Evolutionary conservation across 768 basidiomycete species (phyloP).

Genomic region (Sarcodon sp.): DNA sequence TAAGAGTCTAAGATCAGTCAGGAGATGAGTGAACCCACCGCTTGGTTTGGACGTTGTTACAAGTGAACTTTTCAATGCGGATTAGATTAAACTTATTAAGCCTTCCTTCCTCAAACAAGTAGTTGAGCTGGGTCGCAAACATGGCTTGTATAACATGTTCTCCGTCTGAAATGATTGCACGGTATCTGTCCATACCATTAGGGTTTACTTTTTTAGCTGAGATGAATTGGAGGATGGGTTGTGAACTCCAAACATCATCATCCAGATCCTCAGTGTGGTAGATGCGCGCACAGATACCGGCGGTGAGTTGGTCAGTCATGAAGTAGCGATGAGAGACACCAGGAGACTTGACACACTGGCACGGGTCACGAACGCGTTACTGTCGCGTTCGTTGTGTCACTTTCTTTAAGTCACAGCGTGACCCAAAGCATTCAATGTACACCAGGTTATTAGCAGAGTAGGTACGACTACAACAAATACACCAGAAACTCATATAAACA

Average conservation of each 20-base stretch:
- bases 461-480: not conserved
- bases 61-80: constrained; percentile 61
- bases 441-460: not conserved
- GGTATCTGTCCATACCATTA: constrained; percentile 40
- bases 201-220: constrained; percentile 66
- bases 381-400: no score
- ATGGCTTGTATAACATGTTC: constrained; percentile 80
- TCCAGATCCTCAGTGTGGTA: constrained; percentile 31
- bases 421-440: no score
- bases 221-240: constrained; percentile 63
- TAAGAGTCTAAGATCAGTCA: not conserved
- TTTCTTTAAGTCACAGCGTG: not conserved
- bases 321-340: constrained; percentile 10
- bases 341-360: no score
- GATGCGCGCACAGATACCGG: constrained; percentile 43
- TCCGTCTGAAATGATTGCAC: constrained; percentile 88
- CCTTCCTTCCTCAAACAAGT: constrained; percentile 47
- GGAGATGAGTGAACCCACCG: constrained; percentile 36
- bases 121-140: constrained; percentile 87
- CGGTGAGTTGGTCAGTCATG: constrained; percentile 38
- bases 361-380: no score
- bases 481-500: not conserved
- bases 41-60: constrained; percentile 75
- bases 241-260: constrained; percentile 12
- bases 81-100: constrained; percentile 60